Conservation (phyloP, 2,329 filamentous ascomycete species). For the Ophiocordyceps camponoti-floridani region DNA sequence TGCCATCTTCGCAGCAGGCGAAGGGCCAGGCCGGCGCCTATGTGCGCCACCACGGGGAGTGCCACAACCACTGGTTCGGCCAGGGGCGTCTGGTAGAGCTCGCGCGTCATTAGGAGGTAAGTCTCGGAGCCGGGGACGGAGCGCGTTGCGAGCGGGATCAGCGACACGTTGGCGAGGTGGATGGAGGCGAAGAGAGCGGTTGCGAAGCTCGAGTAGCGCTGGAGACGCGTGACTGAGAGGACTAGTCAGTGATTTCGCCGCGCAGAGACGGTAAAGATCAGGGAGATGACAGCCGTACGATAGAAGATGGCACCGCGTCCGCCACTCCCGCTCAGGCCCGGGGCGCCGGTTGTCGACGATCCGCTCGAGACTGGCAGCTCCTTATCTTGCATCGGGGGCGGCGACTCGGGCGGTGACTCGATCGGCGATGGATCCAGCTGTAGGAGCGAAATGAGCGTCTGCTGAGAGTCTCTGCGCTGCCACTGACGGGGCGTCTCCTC, state of each 20-base stretch:
- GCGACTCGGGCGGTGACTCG: constrained; percentile 26
- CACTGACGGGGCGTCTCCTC: constrained; percentile 1
- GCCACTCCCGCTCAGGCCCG: constrained; percentile 38
- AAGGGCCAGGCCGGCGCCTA: constrained; percentile 59
- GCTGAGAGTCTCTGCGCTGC: constrained; percentile 24
- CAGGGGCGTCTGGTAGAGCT: constrained; percentile 74
- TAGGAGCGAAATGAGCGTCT: constrained; percentile 47
- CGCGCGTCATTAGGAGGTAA: constrained; percentile 78
- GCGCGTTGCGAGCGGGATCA: constrained; percentile 58
- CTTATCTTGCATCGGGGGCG: constrained; percentile 5
- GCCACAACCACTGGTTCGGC: constrained; percentile 66
- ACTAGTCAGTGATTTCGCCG: neutral
- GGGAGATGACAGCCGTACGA: constrained; percentile 27
- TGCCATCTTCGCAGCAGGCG: constrained; percentile 58
- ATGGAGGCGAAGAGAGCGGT: constrained; percentile 60
- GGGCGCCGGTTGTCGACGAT: constrained; percentile 15
- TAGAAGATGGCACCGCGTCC: constrained; percentile 61
- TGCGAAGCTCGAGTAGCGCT: constrained; percentile 79
- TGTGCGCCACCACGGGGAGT: constrained; percentile 56
- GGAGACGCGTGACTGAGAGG: constrained; percentile 33
- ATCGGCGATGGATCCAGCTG: constrained; percentile 75
- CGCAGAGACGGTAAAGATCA: neutral
- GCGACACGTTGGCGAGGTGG: constrained; percentile 64
- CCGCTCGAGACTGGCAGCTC: constrained; percentile 9
- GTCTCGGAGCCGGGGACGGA: constrained; percentile 61